These are phyloP conservation scores for Diaporthe eres DNA, from an alignment of 2,329 filamentous ascomycete species.

Conservation along the genomic window DNA sequence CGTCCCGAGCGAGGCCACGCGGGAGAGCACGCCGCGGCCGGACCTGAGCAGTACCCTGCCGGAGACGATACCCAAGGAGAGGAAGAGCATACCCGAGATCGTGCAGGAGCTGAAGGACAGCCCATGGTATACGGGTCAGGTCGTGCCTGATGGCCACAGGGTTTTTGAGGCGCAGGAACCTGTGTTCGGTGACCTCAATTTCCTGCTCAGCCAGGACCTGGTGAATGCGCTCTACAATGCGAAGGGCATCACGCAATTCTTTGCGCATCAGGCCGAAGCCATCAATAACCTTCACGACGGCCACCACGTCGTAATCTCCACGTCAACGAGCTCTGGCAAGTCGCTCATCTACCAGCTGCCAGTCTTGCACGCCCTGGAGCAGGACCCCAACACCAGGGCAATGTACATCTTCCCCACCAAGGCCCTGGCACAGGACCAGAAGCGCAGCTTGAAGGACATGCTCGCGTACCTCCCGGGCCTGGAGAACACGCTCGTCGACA, in stretches of 20 bases:
- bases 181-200: conserved; percentile 86
- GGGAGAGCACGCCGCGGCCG: conserved; percentile 48
- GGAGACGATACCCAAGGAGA: conserved; percentile 81
- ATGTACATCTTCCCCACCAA: conserved; percentile 99
- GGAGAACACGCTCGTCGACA: conserved; percentile 85
- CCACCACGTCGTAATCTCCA: conserved; percentile 90
- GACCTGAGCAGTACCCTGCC: conserved; percentile 67
- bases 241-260: conserved; percentile 86
- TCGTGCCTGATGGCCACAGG: conserved; percentile 92
- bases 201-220: conserved; percentile 87
- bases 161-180: conserved; percentile 90
- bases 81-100: conserved; percentile 87
- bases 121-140: conserved; percentile 92
- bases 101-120: conserved; percentile 84
- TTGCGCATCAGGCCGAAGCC: conserved; percentile 92
- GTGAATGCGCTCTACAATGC: conserved; percentile 98
- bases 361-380: conserved; percentile 87
- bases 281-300: conserved; percentile 90
- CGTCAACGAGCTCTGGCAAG: conserved; percentile 96
- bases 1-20: conserved; percentile 63
- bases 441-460: conserved; percentile 87
- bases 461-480: conserved; percentile 84
- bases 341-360: conserved; percentile 98
- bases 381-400: conserved; percentile 81
- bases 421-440: conserved; percentile 94